Base-by-base conservation (phyloP, 2,329 filamentous ascomycete species). In the Colletotrichum shisoi region DNA sequence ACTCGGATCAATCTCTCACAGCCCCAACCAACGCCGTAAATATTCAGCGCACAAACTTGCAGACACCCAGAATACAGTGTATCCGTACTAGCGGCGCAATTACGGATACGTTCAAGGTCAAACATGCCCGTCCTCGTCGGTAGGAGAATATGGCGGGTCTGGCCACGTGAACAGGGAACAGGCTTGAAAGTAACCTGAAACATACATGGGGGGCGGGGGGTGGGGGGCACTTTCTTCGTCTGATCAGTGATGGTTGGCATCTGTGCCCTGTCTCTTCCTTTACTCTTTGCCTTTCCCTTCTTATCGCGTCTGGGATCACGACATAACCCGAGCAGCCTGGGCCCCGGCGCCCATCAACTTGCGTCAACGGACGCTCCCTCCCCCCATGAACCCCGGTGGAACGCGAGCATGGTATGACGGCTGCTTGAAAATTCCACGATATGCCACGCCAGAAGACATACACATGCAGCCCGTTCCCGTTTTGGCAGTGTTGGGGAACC, bases 161-260 rank as follows among this genome's bases (percentile, higher is more conserved):
- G 46, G 59, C 67, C 67, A 68, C 67, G 64, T 48, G 56, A 42
- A 37, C 68, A 61, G 49, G 17, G n/a, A n/a, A 34, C 27, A 42
- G 65, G 42, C 61, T 24, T n/a, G 37, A 62, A 68, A 51, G 64
- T 57, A 42, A 69, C 67, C 67, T 69, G 67, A 69, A 69, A 69
- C 67, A 69, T 57, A 60, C 56, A 68, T 19, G 49, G 8, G 8
- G 31, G 31, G 31, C 2, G 27, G 31, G 6, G 6, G 7, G 27
- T n/a, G 4, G 62, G 31, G 46, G 27, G 40, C 45, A 24, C 56
- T 57, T 58, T 40, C 46, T 67, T 62, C 66, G 63, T 68, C 66
- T 67, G 66, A 68, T 68, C 51, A 67, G 51, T 68, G 66, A 68
- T 57, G 66, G 62, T 51, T 66, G 62, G 40, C 57, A 66, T 52